Evolutionary conservation across 2,329 filamentous ascomycete genomes (phyloP).

Genomic region (Balansia obtecta): DNA sequence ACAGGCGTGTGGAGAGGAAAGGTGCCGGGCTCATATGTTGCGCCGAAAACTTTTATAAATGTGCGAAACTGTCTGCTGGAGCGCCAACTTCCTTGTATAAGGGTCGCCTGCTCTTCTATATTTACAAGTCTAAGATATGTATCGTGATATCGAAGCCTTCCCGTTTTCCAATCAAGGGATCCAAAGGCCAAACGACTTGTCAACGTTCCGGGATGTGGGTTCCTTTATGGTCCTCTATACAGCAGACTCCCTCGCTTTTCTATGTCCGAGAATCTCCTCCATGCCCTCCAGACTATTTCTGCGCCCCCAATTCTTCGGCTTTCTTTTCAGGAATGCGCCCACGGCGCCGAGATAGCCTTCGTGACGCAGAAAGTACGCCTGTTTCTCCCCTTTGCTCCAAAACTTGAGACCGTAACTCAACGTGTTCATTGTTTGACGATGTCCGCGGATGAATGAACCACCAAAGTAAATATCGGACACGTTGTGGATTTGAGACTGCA

Average conservation of each 20-base stretch:
- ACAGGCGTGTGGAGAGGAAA: too few relatives aligned
- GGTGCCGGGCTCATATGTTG: too few relatives aligned
- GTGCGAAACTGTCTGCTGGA: too few relatives aligned
- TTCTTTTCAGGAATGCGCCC: slow-evolving; percentile 83
- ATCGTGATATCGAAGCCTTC: not conserved
- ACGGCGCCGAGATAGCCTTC: slow-evolving; percentile 93
- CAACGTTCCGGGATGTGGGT: too few relatives aligned
- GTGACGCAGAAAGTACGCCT: slow-evolving; percentile 90
- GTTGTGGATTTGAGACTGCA: slow-evolving; percentile 92
- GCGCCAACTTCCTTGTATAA: too few relatives aligned
- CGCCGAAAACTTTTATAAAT: too few relatives aligned
- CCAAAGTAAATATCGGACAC: slow-evolving; percentile 94
- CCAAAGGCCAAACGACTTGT: too few relatives aligned
- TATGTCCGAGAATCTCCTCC: slow-evolving; percentile 20
- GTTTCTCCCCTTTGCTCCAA: slow-evolving; percentile 87
- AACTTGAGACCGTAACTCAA: slow-evolving; percentile 94
- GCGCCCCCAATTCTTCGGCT: slow-evolving; percentile 84
- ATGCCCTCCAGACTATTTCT: slow-evolving; percentile 59
- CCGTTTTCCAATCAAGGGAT: too few relatives aligned
- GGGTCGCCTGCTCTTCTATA: not conserved
- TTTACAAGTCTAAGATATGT: not conserved
- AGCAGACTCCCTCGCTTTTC: slow-evolving; percentile 10
- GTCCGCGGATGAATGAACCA: slow-evolving; percentile 89
- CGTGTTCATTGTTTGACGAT: slow-evolving; percentile 96
- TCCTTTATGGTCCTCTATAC: not conserved